These are phyloP conservation scores for Aspergillus ochraceoroseus DNA, from an alignment of 2,329 filamentous ascomycete species.

Conservation along the genomic window DNA sequence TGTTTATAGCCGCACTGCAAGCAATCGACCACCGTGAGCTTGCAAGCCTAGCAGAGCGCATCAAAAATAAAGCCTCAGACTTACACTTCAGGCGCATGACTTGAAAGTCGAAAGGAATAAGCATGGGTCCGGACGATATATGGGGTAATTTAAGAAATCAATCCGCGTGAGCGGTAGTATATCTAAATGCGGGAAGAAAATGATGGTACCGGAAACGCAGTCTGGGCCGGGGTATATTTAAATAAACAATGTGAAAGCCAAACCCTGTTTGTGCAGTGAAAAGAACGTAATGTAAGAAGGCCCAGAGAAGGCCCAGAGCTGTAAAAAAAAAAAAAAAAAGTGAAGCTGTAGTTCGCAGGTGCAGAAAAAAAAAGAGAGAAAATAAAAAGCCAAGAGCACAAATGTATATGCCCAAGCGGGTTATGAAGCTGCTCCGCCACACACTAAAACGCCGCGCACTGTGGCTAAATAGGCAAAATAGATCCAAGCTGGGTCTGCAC, in stretches of 20 bases:
- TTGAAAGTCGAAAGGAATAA: no score
- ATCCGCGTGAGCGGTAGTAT: constrained; percentile 11
- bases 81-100: constrained; percentile 11
- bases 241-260: constrained; percentile 5
- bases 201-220: constrained; percentile 5
- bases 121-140: no score
- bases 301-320: constrained; percentile 3
- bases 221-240: constrained; percentile 4
- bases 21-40: constrained; percentile 4
- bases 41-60: constrained; percentile 1
- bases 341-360: constrained; percentile 9
- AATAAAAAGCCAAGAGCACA: constrained; percentile 10
- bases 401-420: constrained; percentile 13
- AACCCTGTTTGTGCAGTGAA: constrained; percentile 5
- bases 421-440: constrained; percentile 40
- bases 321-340: constrained; percentile 2
- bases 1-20: constrained; percentile 8
- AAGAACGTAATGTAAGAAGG: constrained; percentile 11
- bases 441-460: constrained; percentile 24
- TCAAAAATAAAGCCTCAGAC: constrained; percentile 2
- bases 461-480: constrained; percentile 23
- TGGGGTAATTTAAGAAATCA: not conserved
- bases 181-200: constrained; percentile 8
- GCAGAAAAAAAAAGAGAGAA: constrained; percentile 1
- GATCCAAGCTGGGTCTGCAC: constrained; percentile 23